A percentile compares a stretch with the other conserved stretches of the same genome.
phyloP scores from a whole-genome alignment of 176 grass and related monocot genomes.

The Musa acuminata region DNA sequence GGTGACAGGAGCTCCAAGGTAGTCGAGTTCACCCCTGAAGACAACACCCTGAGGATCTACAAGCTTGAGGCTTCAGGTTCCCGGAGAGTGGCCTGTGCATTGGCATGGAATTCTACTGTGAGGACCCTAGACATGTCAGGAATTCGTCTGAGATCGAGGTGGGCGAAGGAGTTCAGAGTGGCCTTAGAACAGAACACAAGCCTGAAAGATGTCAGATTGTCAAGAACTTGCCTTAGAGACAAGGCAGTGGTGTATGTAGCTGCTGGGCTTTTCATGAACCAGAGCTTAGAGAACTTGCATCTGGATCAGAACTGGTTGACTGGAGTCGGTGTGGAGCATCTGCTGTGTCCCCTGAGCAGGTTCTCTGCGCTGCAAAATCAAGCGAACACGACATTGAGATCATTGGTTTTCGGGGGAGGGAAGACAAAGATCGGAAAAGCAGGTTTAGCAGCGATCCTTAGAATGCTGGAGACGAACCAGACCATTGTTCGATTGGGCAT shows the following conservation, averaged over 20 bases:
- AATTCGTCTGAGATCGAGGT: conserved; percentile 51
- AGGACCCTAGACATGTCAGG: conserved; percentile 63
- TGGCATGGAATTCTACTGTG: conserved; percentile 75
- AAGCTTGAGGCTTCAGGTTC: conserved; percentile 39
- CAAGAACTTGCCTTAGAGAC: conserved; percentile 55
- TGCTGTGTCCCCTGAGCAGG: conserved; percentile 68
- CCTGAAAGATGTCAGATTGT: conserved; percentile 56
- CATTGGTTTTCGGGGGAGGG: conserved; percentile 62
- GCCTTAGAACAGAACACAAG: conserved; percentile 56
- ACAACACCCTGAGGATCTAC: conserved; percentile 60
- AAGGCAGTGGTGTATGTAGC: conserved; percentile 80
- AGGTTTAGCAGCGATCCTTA: conserved; percentile 60
- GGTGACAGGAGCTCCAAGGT: conserved; percentile 28
- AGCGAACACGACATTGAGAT: conserved; percentile 60
- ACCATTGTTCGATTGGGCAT: conserved; percentile 49
- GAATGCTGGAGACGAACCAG: conserved; percentile 81
- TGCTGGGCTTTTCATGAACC: conserved; percentile 91
- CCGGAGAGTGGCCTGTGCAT: conserved; percentile 48
- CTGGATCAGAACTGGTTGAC: conserved; percentile 69
- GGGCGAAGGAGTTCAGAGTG: conserved; percentile 76
- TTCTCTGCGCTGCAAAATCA: conserved; percentile 81
- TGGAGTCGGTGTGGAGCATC: conserved; percentile 69
- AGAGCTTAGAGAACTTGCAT: conserved; percentile 50
- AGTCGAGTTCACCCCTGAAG: conserved; percentile 64
- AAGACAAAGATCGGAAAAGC: conserved; percentile 38